Percentiles rank a stretch among this genome's conserved stretches.
phyloP scores from a whole-genome alignment of 805 yeast species.

The Candida ficus region DNA sequence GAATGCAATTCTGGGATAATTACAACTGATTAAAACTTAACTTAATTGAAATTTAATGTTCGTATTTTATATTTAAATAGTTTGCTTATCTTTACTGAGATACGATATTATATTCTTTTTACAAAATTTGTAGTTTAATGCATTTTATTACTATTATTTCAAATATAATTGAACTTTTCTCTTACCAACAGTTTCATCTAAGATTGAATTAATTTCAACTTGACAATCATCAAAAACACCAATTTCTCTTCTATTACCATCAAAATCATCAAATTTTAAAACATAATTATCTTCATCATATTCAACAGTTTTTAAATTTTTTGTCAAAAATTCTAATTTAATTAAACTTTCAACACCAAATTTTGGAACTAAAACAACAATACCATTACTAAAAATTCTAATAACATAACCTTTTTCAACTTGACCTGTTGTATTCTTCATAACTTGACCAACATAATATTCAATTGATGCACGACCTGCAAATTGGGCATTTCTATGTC shows the following conservation, averaged over 20 bases:
- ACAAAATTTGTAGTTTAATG: too few species aligned
- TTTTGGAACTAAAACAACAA: constrained; percentile 90
- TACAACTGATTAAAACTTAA: too few species aligned
- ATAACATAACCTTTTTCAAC: constrained; percentile 87
- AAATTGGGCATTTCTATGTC: constrained; percentile 97
- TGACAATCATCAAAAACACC: constrained; percentile 80
- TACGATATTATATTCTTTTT: too few species aligned
- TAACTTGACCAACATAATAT: constrained; percentile 96
- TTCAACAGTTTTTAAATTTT: constrained; percentile 54
- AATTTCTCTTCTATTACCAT: constrained; percentile 43
- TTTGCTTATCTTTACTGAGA: too few species aligned
- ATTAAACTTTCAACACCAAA: constrained; percentile 95
- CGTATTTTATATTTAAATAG: too few species aligned
- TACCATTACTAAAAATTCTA: constrained; percentile 89
- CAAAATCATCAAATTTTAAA: constrained; percentile 49
- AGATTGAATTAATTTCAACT: constrained; percentile 74
- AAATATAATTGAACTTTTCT: constrained; percentile 79
- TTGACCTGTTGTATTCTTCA: constrained; percentile 54
- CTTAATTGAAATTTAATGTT: too few species aligned
- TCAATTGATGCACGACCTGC: constrained; percentile 98
- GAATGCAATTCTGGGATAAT: too few species aligned
- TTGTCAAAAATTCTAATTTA: constrained; percentile 66
- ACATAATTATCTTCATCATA: constrained; percentile 78
- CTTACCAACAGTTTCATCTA: constrained; percentile 87
- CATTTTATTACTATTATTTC: constrained; percentile 32